phyloP scores from a whole-genome alignment of 2,329 filamentous ascomycete species.

The Cladosporium sp. region DNA sequence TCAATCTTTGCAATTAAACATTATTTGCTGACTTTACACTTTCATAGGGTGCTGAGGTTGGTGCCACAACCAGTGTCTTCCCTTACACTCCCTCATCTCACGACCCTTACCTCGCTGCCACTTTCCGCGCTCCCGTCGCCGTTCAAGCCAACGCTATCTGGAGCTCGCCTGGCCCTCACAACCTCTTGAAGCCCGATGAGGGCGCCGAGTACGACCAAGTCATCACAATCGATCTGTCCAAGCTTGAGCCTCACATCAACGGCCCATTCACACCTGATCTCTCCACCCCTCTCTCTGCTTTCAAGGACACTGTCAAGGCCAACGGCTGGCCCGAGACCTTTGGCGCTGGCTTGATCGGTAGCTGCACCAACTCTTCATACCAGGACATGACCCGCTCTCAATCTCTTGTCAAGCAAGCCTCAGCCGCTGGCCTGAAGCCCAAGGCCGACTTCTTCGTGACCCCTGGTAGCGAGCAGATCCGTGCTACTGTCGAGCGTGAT shows the following conservation, averaged over 20 bases:
- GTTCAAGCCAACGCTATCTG: slow-evolving; percentile 61
- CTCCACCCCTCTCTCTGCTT: slow-evolving; percentile 84
- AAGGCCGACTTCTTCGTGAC: slow-evolving; percentile 93
- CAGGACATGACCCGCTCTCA: slow-evolving; percentile 97
- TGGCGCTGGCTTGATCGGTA: slow-evolving; percentile 90
- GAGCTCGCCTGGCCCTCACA: slow-evolving; percentile 53
- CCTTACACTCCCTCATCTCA: slow-evolving; percentile 79
- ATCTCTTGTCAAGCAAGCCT: slow-evolving; percentile 85
- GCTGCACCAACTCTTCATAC: slow-evolving; percentile 98
- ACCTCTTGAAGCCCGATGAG: slow-evolving; percentile 71
- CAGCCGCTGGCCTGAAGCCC: slow-evolving; percentile 82
- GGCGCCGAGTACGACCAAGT: slow-evolving; percentile 85
- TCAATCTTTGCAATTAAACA: slow-evolving; percentile 30
- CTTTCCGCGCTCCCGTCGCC: slow-evolving; percentile 70
- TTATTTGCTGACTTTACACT: slow-evolving; percentile 63
- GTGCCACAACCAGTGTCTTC: slow-evolving; percentile 93
- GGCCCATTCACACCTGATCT: slow-evolving; percentile 95
- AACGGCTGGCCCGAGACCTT: slow-evolving; percentile 90
- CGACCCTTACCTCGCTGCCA: slow-evolving; percentile 79
- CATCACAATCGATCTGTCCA: slow-evolving; percentile 84
- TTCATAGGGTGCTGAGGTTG: slow-evolving; percentile 67
- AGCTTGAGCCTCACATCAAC: slow-evolving; percentile 92
- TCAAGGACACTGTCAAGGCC: slow-evolving; percentile 76
- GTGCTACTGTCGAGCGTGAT: slow-evolving; percentile 87
- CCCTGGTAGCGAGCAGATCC: slow-evolving; percentile 93